These are phyloP conservation scores for Neurospora intermedia DNA, from an alignment of 495 filamentous ascomycete species.

Conservation along the genomic window DNA sequence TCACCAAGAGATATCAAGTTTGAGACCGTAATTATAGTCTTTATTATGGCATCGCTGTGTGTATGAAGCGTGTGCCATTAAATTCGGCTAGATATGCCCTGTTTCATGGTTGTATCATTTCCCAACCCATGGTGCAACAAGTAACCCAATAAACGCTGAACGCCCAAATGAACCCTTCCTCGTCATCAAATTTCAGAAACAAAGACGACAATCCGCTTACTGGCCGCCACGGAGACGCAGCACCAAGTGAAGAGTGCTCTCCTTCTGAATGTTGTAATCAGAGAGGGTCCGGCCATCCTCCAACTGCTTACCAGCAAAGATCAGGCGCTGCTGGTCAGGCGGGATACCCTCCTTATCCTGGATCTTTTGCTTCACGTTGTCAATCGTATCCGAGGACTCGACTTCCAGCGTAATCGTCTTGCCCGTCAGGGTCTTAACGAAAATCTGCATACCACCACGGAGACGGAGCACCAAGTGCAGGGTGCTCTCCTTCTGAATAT, in stretches of 20 bases:
- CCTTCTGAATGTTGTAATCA: conserved; percentile 94
- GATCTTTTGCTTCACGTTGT: conserved; percentile 89
- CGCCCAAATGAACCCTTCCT: conserved; percentile 1
- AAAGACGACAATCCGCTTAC: conserved; percentile 28
- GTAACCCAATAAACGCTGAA: background rate
- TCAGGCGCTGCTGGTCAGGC: conserved; percentile 80
- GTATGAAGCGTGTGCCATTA: background rate
- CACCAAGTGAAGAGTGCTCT: conserved; percentile 79
- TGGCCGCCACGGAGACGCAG: conserved; percentile 80
- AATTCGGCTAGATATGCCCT: background rate
- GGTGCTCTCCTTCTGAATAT: conserved; percentile 99
- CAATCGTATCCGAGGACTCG: conserved; percentile 81
- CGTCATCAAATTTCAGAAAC: conserved; percentile 14
- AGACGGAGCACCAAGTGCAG: conserved; percentile 93
- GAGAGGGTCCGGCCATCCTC: conserved; percentile 76
- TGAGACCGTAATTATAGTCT: background rate
- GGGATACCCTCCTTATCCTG: conserved; percentile 90
- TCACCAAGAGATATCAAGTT: background rate
- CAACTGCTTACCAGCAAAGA: conserved; percentile 86
- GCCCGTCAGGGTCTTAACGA: conserved; percentile 86
- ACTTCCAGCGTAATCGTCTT: conserved; percentile 92
- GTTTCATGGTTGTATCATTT: background rate
- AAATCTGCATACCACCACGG: conserved; percentile 95
- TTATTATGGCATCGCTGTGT: background rate
- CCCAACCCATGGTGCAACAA: background rate